phyloP scores from a whole-genome alignment of 176 grass and related monocot genomes.

The Avena atlantica region DNA sequence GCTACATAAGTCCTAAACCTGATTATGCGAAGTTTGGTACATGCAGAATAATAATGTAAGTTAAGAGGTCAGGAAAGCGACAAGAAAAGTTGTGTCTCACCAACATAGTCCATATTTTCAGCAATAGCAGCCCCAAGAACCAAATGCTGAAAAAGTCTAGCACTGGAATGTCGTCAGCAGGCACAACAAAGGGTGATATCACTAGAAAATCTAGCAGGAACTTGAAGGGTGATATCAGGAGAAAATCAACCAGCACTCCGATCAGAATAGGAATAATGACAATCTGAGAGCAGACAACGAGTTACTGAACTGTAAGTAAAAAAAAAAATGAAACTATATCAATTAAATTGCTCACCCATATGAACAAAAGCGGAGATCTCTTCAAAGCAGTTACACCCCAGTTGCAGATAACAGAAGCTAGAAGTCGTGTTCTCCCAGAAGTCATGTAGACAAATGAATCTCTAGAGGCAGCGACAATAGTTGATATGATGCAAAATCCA shows the following conservation, averaged over 20 bases:
- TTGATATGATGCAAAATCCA: slow-evolving; percentile 53
- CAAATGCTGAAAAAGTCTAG: slow-evolving; percentile 48
- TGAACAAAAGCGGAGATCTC: slow-evolving; percentile 47
- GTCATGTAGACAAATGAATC: slow-evolving; percentile 38
- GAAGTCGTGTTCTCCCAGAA: slow-evolving; percentile 40
- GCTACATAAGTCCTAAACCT: neutral
- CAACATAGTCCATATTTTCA: slow-evolving; percentile 59
- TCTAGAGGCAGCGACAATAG: slow-evolving; percentile 41
- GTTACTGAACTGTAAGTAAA: slow-evolving; percentile 30
- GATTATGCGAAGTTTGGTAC: slow-evolving; percentile 5
- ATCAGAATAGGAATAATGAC: slow-evolving; percentile 57
- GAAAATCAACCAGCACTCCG: slow-evolving; percentile 55
- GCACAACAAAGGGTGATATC: slow-evolving; percentile 46
- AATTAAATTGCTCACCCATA: slow-evolving; percentile 51
- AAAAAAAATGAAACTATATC: slow-evolving; percentile 11
- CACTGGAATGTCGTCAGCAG: slow-evolving; percentile 43
- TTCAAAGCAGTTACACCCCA: slow-evolving; percentile 51
- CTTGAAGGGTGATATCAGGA: slow-evolving; percentile 47
- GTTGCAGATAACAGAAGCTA: slow-evolving; percentile 44
- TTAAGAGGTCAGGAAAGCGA: slow-evolving; percentile 19
- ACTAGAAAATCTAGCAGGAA: slow-evolving; percentile 43
- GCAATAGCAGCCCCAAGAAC: slow-evolving; percentile 47
- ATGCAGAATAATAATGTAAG: slow-evolving; percentile 21
- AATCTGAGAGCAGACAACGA: slow-evolving; percentile 43
- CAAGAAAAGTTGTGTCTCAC: slow-evolving; percentile 43